Conservation (phyloP, 164 flowering plant genomes). For the Piper longum region DNA sequence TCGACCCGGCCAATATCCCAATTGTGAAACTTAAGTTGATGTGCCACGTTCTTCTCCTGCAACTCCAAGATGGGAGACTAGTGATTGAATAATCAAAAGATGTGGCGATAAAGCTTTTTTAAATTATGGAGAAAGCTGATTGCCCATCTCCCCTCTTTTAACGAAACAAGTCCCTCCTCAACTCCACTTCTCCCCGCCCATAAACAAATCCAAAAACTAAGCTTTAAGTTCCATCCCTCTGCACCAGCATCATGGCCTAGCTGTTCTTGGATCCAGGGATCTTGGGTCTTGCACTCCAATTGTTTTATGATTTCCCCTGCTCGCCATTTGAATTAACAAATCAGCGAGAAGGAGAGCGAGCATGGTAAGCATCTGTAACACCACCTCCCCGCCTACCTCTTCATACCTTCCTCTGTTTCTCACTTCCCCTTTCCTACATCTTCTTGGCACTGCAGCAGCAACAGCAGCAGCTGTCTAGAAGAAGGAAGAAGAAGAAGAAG, state of each 20-base stretch:
- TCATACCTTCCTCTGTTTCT: slow-evolving; percentile 61
- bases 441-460: slow-evolving; percentile 11
- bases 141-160: slow-evolving; percentile 14
- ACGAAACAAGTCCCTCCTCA: slow-evolving; percentile 9
- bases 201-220: slow-evolving; percentile 35
- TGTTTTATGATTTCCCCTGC: not conserved
- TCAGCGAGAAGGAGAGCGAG: not conserved
- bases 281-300: slow-evolving; percentile 36
- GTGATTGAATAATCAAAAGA: not conserved
- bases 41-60: not conserved
- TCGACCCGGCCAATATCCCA: not conserved
- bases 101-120: slow-evolving; percentile 10
- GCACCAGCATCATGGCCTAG: slow-evolving; percentile 46
- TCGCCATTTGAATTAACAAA: not conserved
- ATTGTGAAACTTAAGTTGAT: not conserved
- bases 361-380: not conserved
- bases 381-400: slow-evolving; percentile 15
- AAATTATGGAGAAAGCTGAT: slow-evolving; percentile 17
- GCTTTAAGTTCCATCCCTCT: slow-evolving; percentile 38
- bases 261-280: slow-evolving; percentile 64
- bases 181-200: slow-evolving; percentile 8
- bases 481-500: slow-evolving; percentile 6
- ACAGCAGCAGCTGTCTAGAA: slow-evolving; percentile 12
- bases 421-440: slow-evolving; percentile 37
- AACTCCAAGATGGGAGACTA: not conserved